Base-by-base conservation (phyloP, 768 basidiomycete genomes). In the Mycena vitilis region DNA sequence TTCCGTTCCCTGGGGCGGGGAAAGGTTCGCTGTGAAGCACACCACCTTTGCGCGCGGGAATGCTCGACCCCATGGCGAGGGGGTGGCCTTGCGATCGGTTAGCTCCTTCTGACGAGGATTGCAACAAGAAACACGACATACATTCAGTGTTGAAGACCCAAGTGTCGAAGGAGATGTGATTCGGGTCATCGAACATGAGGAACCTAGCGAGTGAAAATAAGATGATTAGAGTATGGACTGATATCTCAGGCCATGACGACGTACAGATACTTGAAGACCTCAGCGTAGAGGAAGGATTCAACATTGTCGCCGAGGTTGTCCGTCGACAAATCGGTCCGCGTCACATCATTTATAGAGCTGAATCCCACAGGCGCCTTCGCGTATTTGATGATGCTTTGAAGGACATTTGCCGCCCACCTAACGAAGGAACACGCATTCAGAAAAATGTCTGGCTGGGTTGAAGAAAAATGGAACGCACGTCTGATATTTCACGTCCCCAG, bases 111-210 rank as follows among this genome's bases (percentile, higher is more conserved):
- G 7, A 22, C 13, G 30, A 30, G 30, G 30, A 16, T 53, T 2
- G 37, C n/a, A 22, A 20, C 40, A 45, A 1, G 40, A 22, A 60
- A 6, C 58, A 44, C n/a, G 48, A 25, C 57, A 18, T 37, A 65
- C 64, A 65, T 59, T 65, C 64, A 18, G 64, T 65, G 51, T 65
- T 65, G 64, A 65, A 65, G 38, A 65, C 36, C 64, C 64, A 65
- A 18, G 57, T 65, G 51, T 65, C 64, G 48, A 65, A 65, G 30
- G 64, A 65, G 37, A 65, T 65, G 15, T 65, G 64, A 36, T 65
- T 52, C 40, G 64, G 64, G 51, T 65, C 64, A 23, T 65, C 64
- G 57, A 65, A 65, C 64, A 65, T 65, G 30, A 65, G 64, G 48
- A 42, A 65, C 34, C 64, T 65, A 23, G 45, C 34, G 48, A 34